phyloP scores from a whole-genome alignment of 768 basidiomycete species.

The Hortiboletus campestris region DNA sequence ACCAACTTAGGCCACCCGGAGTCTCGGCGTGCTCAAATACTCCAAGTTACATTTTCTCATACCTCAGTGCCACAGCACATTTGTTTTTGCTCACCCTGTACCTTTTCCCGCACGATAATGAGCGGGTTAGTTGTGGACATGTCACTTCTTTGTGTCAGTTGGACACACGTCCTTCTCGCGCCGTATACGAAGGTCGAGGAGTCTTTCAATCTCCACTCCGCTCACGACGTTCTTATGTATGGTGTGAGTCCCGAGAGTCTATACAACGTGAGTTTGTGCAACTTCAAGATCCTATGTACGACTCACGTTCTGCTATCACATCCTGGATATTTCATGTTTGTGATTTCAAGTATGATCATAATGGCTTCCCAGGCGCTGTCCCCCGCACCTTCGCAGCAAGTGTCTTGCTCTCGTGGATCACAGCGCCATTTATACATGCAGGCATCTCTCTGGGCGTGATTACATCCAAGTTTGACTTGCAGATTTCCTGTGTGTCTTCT shows the following conservation, averaged over 20 bases:
- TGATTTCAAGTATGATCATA: slow-evolving; percentile 78
- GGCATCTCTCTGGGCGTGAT: slow-evolving; percentile 43
- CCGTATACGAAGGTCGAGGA: slow-evolving; percentile 98
- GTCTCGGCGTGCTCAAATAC: neutral
- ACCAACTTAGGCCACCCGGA: no score
- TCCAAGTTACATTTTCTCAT: neutral
- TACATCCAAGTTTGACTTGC: slow-evolving; percentile 61
- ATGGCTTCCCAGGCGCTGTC: slow-evolving; percentile 82
- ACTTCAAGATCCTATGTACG: neutral
- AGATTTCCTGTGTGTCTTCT: slow-evolving; percentile 58
- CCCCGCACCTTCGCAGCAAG: slow-evolving; percentile 87
- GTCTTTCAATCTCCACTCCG: slow-evolving; percentile 91
- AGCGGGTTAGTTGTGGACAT: slow-evolving; percentile 43
- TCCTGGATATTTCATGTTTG: neutral
- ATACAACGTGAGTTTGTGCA: slow-evolving; percentile 43
- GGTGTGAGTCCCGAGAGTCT: slow-evolving; percentile 49
- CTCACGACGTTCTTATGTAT: slow-evolving; percentile 82
- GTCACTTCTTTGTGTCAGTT: slow-evolving; percentile 49
- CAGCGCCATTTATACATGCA: slow-evolving; percentile 47
- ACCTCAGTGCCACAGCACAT: neutral
- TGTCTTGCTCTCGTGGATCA: slow-evolving; percentile 58
- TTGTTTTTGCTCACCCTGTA: neutral
- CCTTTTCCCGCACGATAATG: slow-evolving; percentile 3
- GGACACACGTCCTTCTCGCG: slow-evolving; percentile 69
- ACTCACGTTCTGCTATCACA: slow-evolving; percentile 6